Base-by-base conservation (phyloP, 371 early-diverging fungal species). In the Batkoa obscura region DNA sequence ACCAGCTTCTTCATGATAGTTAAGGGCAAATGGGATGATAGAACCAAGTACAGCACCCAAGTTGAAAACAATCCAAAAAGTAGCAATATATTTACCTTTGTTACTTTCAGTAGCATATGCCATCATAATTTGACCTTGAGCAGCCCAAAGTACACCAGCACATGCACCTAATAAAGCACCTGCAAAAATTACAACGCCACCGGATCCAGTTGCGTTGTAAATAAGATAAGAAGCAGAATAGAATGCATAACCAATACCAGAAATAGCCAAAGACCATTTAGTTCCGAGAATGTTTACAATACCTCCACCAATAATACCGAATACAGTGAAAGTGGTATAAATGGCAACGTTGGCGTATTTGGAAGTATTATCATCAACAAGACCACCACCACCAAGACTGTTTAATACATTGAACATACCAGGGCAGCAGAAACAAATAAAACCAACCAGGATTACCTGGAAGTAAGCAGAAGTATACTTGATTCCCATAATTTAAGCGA, bases 371-470 rank as follows among this genome's bases (percentile, higher is more conserved):
- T 72, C 71, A 66, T 86, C 78, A 10, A 79, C 62, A 50, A 80
- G 81, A 8, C 83, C 83, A 54, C 77, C 80, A 46, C 78, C 80
- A 31, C 81, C 81, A 56, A 80, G 66, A 47, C 79, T 78, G 60
- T 71, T 72, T 32, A 86, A 63, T 50, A 84, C 86, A 58, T 88
- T 88, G 70, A 79, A 88, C 86, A 88, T 85, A 56, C 86, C 88
- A 12, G 88, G 55, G 43, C 55, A 55, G 39, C 55, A 55, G 55
- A 55, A 55, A 43, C 55, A 55, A 9, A 55, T 55, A 12, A 55
- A 42, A 2, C 55, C 55, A 3, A 55, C 55, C 55, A 55, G n/a
- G 30, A 39, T 42, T 17, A 42, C 33, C 43, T 55, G 55, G 41
- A 55, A 42, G 30, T 32, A 32, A n/a, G 55, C 55, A 38, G 17